Evolutionary conservation across 1,284 basidiomycete genomes (phyloP), one percentile per base, ranked within the genome.

Genomic region (Ganoderma boninense): DNA sequence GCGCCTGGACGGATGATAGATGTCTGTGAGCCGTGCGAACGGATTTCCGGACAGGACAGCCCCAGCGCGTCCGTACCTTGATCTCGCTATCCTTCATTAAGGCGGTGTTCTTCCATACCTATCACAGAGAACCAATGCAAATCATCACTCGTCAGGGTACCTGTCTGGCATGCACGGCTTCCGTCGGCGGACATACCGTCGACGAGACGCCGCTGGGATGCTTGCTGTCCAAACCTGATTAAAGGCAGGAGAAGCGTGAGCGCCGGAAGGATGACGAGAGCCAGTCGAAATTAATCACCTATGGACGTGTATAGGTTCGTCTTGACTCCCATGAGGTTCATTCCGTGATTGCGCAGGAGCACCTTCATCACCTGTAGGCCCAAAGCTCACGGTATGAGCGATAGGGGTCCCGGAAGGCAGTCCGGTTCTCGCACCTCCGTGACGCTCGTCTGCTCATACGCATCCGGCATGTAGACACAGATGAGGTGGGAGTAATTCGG

Each of bases 381-480:
- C 13, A 5, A 20, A 32, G 23, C 20, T 56, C 11, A 61, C 52
- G 23, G 23, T 52, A 35, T 46, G 57, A 73, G 23, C 40, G 46
- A 60, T 13, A 40, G n/a, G 35, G 10, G 7, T 5, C 13, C 10
- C 18, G 57, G 44, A 11, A 52, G 62, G 20, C 1, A 32, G n/a
- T 35, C 32, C 38, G n/a, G 56, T 66, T 61, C n/a, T 70, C 79
- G 71, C 63, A 90, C 91, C 79, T 88, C 83, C 7, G 83, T 86
- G 2, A 90, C 88, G 43, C 81, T 81, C 46, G 82, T 82, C 76
- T 90, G 88, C 77, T 93, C 86, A 76, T 90, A 92, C 16, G 91
- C 87, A 77, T 93, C 81, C 7, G 92, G 91, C 29, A 93, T 78
- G 75, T 93, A 93, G n/a, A 93, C 74, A 73, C 90, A 92, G 38